phyloP scores from a whole-genome alignment of 352 stramenopile species.

The Phytophthora hybrid region DNA sequence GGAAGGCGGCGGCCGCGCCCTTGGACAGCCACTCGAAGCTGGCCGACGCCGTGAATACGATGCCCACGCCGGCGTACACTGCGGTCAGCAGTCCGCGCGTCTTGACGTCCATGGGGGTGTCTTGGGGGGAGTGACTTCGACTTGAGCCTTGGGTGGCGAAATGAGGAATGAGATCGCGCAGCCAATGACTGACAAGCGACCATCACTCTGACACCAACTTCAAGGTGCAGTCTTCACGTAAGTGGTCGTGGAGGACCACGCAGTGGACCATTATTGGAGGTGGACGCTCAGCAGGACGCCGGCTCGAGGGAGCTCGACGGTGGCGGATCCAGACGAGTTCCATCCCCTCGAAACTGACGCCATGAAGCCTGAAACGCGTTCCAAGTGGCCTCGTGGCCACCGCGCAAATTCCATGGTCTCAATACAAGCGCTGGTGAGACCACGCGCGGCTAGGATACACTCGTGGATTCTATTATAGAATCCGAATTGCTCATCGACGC shows the following conservation, averaged over 20 bases:
- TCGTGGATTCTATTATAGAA: too few species aligned
- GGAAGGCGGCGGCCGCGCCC: conserved; percentile 48
- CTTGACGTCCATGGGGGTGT: conserved; percentile 42
- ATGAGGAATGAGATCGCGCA: conserved; percentile 35
- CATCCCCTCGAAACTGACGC: neutral
- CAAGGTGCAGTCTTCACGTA: conserved; percentile 4
- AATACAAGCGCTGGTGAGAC: neutral
- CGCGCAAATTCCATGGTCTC: too few species aligned
- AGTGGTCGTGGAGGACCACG: neutral
- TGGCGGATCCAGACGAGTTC: neutral
- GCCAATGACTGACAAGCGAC: conserved; percentile 18
- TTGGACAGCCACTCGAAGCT: conserved; percentile 45
- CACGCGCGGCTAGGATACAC: neutral
- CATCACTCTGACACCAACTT: conserved; percentile 36
- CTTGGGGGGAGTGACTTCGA: neutral
- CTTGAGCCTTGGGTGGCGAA: conserved; percentile 9
- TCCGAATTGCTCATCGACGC: too few species aligned
- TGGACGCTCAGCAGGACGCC: neutral
- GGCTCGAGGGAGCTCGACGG: too few species aligned
- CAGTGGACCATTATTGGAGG: neutral
- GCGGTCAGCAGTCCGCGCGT: conserved; percentile 43
- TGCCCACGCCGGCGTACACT: conserved; percentile 47
- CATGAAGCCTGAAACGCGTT: neutral
- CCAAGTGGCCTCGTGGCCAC: neutral
- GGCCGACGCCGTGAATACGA: conserved; percentile 44